Conservation (phyloP, 768 basidiomycete species). For the Psilocybe tampanensis region DNA sequence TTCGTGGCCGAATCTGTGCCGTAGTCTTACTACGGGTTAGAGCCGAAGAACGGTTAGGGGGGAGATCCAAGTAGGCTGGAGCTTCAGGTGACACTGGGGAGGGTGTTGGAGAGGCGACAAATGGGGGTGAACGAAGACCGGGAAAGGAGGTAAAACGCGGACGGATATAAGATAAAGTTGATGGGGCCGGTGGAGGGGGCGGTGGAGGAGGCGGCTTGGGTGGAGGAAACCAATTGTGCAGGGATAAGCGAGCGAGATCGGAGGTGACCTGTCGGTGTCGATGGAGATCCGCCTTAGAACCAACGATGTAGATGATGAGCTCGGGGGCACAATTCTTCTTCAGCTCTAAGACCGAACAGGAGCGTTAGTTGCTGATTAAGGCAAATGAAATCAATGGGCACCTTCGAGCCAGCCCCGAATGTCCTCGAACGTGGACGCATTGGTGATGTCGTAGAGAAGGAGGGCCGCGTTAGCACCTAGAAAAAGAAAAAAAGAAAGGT, state of each 20-base stretch:
- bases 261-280: constrained; percentile 75
- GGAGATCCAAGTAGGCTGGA: constrained; percentile 66
- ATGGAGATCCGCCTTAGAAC: constrained; percentile 85
- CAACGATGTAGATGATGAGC: constrained; percentile 93
- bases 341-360: constrained; percentile 56
- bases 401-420: constrained; percentile 92
- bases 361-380: constrained; percentile 26
- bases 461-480: constrained; percentile 90
- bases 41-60: constrained; percentile 52
- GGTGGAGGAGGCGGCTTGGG: constrained; percentile 64
- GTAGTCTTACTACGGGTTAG: constrained; percentile 55
- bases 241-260: constrained; percentile 79
- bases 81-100: constrained; percentile 56
- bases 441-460: constrained; percentile 94
- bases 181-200: constrained; percentile 59
- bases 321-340: constrained; percentile 90
- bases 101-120: constrained; percentile 40
- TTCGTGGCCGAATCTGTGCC: constrained; percentile 47
- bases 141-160: constrained; percentile 79
- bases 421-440: constrained; percentile 85
- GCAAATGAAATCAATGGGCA: constrained; percentile 26
- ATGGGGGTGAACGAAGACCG: constrained; percentile 62
- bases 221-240: constrained; percentile 89
- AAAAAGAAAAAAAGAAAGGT: constrained; percentile 12
- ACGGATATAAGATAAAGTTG: constrained; percentile 75